Conservation (phyloP, 2,329 filamentous ascomycete species). For the Neofusicoccum laricinum region DNA sequence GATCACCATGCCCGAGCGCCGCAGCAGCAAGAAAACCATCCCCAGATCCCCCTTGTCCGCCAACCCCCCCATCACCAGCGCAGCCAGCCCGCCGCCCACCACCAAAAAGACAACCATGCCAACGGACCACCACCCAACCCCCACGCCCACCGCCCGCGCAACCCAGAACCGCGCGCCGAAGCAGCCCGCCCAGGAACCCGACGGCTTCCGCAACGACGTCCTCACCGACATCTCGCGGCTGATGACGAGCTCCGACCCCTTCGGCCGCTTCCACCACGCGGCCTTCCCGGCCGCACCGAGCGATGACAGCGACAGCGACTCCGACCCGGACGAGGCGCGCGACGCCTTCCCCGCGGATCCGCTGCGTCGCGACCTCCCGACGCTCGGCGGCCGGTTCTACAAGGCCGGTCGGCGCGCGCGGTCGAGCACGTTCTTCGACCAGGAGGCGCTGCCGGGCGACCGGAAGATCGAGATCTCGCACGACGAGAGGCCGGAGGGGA, state of each 20-base stretch:
- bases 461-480: conserved; percentile 28
- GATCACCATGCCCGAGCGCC: neutral
- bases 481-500: conserved; percentile 33
- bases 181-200: neutral
- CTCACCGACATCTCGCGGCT: neutral
- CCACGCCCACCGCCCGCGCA: no score
- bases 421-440: neutral
- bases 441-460: neutral
- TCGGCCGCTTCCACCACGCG: conserved; percentile 1
- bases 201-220: neutral
- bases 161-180: no score
- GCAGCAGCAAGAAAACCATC: neutral
- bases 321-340: neutral
- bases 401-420: neutral
- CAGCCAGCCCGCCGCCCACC: neutral
- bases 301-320: neutral
- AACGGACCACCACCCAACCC: no score
- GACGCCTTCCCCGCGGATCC: neutral
- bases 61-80: neutral
- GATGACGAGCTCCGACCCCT: neutral
- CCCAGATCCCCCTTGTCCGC: neutral
- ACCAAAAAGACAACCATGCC: neutral
- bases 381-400: neutral
- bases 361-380: neutral
- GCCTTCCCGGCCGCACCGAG: neutral